Conservation (phyloP, 2,329 filamentous ascomycete species). For the Aspergillus tubingensis region DNA sequence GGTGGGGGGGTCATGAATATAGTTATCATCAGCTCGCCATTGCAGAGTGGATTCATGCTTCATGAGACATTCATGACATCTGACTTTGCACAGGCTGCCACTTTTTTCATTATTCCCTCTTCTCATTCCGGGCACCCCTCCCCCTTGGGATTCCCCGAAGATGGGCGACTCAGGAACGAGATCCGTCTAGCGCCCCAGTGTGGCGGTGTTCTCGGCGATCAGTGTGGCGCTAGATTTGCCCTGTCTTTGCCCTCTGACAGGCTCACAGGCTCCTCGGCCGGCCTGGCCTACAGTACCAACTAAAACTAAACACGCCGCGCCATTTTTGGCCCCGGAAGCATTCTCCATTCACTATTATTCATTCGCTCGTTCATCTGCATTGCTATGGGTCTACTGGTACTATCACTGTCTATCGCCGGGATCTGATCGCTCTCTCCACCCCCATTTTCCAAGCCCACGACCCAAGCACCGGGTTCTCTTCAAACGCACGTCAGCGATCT, state of each 20-base stretch:
- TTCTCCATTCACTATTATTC: not conserved
- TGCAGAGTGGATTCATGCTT: not conserved
- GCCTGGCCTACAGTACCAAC: not conserved
- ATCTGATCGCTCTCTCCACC: not conserved
- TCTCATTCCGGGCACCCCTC: not conserved
- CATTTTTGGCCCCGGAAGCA: not conserved
- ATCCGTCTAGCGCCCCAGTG: not conserved
- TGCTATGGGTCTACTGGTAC: not conserved
- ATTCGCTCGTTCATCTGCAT: not conserved
- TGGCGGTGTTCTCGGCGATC: conserved; percentile 1
- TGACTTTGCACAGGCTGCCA: not conserved
- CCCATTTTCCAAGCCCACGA: conserved; percentile 5
- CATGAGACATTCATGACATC: not conserved
- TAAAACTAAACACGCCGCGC: not conserved
- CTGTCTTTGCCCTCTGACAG: not conserved
- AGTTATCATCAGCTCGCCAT: conserved; percentile 1
- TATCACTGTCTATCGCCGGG: conserved; percentile 4
- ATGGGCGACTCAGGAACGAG: conserved; percentile 1
- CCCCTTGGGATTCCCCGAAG: not conserved
- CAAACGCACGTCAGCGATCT: conserved; percentile 22
- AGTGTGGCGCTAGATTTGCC: not conserved
- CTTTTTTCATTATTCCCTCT: not conserved
- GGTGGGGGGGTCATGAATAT: not conserved
- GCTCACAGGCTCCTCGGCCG: not conserved
- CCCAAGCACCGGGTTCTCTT: conserved; percentile 22